Evolutionary conservation across 2,329 filamentous ascomycete genomes (phyloP).

Genomic region (Monosporascus sp.): DNA sequence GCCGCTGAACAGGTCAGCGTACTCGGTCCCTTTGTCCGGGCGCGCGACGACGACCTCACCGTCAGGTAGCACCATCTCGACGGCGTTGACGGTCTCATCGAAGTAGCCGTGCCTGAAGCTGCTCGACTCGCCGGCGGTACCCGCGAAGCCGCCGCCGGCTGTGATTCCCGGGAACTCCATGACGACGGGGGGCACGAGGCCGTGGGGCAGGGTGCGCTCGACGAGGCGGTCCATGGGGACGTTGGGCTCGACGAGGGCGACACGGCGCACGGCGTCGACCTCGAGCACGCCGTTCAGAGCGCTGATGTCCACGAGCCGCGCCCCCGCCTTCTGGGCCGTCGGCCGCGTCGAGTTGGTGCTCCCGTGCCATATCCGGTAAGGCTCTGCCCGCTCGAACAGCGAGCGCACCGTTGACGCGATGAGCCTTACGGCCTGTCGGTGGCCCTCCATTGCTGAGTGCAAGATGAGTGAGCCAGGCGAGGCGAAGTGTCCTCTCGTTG

Average conservation of each 20-base stretch:
- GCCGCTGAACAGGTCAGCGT: slow-evolving; percentile 56
- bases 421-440: slow-evolving; percentile 41
- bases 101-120: slow-evolving; percentile 69
- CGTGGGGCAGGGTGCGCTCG: slow-evolving; percentile 57
- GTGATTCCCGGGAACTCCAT: slow-evolving; percentile 77
- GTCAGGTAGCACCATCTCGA: slow-evolving; percentile 66
- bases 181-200: slow-evolving; percentile 64
- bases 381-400: slow-evolving; percentile 43
- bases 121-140: slow-evolving; percentile 65
- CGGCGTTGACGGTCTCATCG: slow-evolving; percentile 55
- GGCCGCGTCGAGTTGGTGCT: slow-evolving; percentile 70
- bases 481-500: neutral
- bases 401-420: slow-evolving; percentile 43
- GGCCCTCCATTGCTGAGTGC: slow-evolving; percentile 40
- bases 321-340: slow-evolving; percentile 33
- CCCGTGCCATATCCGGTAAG: slow-evolving; percentile 73
- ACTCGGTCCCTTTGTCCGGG: slow-evolving; percentile 11
- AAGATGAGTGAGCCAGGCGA: too few species aligned
- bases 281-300: slow-evolving; percentile 57
- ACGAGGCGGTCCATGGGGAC: slow-evolving; percentile 70
- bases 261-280: slow-evolving; percentile 50
- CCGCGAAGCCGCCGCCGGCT: slow-evolving; percentile 65
- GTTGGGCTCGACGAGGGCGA: slow-evolving; percentile 68
- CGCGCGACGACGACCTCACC: slow-evolving; percentile 56
- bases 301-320: slow-evolving; percentile 58